Evolutionary conservation across 106 monocot genomes (phyloP).

Genomic region (Acorus gramineus): DNA sequence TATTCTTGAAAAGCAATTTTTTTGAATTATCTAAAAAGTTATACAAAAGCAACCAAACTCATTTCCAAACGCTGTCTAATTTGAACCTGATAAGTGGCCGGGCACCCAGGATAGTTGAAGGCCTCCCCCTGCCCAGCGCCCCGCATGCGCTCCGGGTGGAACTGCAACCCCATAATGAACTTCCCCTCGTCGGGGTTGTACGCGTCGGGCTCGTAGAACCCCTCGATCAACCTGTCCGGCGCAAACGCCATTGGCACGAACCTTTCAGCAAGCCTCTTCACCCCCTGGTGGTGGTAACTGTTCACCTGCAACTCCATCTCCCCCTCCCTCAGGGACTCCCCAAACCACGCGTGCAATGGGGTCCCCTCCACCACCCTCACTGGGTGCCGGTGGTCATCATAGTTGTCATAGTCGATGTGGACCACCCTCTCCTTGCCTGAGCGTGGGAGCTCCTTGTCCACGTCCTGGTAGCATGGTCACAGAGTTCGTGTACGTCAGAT

Average conservation of each 20-base stretch:
- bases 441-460: conserved; percentile 43
- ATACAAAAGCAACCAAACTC: no score
- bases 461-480: conserved; percentile 27
- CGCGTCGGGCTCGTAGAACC: conserved; percentile 72
- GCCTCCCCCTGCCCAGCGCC: conserved; percentile 23
- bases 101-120: conserved; percentile 89
- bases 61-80: not conserved
- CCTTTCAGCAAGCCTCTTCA: conserved; percentile 62
- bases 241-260: conserved; percentile 75
- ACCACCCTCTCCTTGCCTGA: conserved; percentile 2
- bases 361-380: conserved; percentile 41
- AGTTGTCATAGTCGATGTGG: conserved; percentile 75
- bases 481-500: no score
- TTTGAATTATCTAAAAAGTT: no score
- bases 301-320: conserved; percentile 68
- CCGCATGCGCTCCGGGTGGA: conserved; percentile 95
- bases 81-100: conserved; percentile 68
- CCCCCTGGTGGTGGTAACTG: conserved; percentile 95
- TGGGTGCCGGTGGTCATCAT: conserved; percentile 70
- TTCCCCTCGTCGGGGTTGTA: conserved; percentile 75
- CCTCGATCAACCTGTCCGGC: conserved; percentile 66
- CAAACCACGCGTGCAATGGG: conserved; percentile 58
- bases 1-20: not conserved
- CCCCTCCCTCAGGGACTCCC: conserved; percentile 30
- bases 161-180: conserved; percentile 88